These are phyloP conservation scores for Schrenkiella parvula DNA, from an alignment of 345 rosid species.

Conservation along the genomic window DNA sequence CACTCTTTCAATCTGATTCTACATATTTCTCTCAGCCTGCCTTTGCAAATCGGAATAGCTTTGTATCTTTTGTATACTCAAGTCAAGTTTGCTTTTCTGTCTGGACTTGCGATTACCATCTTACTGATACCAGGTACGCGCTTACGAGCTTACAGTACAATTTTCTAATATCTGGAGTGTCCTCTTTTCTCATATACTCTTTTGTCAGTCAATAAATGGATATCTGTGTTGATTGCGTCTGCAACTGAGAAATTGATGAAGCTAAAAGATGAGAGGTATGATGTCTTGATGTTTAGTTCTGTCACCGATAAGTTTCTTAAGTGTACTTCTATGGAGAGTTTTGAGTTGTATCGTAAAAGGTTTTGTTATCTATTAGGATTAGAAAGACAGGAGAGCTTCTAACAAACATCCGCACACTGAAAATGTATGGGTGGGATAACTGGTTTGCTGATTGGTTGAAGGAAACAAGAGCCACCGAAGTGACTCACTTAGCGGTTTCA, in stretches of 20 bases:
- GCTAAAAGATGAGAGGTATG: conserved; percentile 93
- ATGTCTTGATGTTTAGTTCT: neutral
- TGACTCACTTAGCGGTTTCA: conserved; percentile 75
- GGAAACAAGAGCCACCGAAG: conserved; percentile 75
- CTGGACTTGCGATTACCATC: conserved; percentile 80
- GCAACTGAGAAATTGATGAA: conserved; percentile 97
- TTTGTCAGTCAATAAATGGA: conserved; percentile 84
- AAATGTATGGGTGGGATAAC: conserved; percentile 88
- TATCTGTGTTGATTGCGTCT: conserved; percentile 71
- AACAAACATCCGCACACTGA: conserved; percentile 73
- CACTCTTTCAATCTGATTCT: neutral
- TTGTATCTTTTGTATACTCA: conserved; percentile 82
- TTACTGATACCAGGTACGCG: conserved; percentile 71
- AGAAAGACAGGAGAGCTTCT: conserved; percentile 85
- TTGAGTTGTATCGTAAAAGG: neutral
- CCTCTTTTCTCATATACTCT: neutral
- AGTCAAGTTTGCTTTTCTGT: conserved; percentile 81
- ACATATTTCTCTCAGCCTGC: conserved; percentile 62
- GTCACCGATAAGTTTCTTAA: neutral
- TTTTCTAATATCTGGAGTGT: neutral
- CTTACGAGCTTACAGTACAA: conserved; percentile 13
- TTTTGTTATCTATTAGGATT: conserved; percentile 49
- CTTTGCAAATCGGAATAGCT: conserved; percentile 87
- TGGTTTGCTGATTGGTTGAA: conserved; percentile 73
- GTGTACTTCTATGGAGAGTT: neutral